phyloP scores from a whole-genome alignment of 2,329 filamentous ascomycete species.

The Pezicula carpinea region DNA sequence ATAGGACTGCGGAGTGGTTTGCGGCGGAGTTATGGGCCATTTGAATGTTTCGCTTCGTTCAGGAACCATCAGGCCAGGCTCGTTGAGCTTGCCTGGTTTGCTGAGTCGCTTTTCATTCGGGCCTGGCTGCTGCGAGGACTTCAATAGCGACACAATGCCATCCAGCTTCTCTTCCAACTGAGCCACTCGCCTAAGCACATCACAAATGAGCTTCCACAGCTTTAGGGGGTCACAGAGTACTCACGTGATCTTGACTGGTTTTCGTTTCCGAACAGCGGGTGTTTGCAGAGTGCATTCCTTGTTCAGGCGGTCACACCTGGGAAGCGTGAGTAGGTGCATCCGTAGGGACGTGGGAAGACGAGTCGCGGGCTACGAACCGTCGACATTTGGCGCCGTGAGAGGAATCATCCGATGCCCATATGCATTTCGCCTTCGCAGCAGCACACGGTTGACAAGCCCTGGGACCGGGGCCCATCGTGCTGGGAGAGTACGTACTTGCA shows the following conservation, averaged over 20 bases:
- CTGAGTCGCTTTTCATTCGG: not conserved
- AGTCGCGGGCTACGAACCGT: not conserved
- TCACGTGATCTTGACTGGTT: slow-evolving; percentile 1
- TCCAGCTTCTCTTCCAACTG: slow-evolving; percentile 9
- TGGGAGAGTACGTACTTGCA: not conserved
- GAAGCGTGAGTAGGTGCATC: not conserved
- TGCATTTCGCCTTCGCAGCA: slow-evolving; percentile 3
- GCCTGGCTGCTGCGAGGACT: not conserved
- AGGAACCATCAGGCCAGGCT: not conserved
- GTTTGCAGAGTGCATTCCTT: slow-evolving; percentile 1
- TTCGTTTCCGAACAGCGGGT: not conserved
- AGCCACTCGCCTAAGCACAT: slow-evolving; percentile 4
- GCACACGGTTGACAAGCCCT: slow-evolving; percentile 2
- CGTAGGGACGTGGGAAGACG: not conserved
- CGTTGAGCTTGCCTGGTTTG: not conserved
- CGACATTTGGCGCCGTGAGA: not conserved
- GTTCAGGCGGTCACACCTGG: slow-evolving; percentile 4
- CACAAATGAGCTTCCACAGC: not conserved
- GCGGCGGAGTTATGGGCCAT: not conserved
- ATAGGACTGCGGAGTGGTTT: not conserved
- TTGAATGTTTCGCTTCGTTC: not conserved
- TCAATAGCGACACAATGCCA: slow-evolving; percentile 7
- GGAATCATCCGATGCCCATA: not conserved
- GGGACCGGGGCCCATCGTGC: not conserved
- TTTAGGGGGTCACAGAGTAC: not conserved